These are phyloP conservation scores for Priceomyces fermenticarens DNA, from an alignment of 805 yeast species.

Conservation along the genomic window DNA sequence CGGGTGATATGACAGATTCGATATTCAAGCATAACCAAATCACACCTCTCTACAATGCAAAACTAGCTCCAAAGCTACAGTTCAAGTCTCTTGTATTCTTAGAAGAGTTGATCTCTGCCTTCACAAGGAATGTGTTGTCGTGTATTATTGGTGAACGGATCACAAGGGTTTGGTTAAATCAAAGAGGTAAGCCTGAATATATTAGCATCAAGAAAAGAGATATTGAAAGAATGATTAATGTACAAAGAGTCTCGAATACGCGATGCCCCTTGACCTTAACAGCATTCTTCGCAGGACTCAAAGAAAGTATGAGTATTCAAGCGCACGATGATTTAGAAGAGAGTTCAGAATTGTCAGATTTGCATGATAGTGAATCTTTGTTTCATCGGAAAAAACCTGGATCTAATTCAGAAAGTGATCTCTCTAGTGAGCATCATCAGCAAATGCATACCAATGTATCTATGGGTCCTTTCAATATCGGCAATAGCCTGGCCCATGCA, in stretches of 20 bases:
- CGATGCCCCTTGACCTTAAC: no score
- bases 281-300: neutral
- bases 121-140: slow-evolving; percentile 13
- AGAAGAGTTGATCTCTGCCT: slow-evolving; percentile 16
- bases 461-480: slow-evolving; percentile 1
- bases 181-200: neutral
- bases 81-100: slow-evolving; percentile 14
- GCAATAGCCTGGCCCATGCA: neutral
- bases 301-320: slow-evolving; percentile 1
- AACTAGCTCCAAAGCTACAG: slow-evolving; percentile 9
- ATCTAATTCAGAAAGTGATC: no score
- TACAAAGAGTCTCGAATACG: no score
- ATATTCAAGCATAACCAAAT: slow-evolving; percentile 7
- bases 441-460: neutral
- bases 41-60: slow-evolving; percentile 4
- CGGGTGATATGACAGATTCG: slow-evolving; percentile 2
- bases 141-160: slow-evolving; percentile 12
- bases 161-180: slow-evolving; percentile 7
- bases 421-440: no score
- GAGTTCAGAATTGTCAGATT: no score
- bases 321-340: slow-evolving; percentile 2
- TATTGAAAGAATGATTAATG: slow-evolving; percentile 9
- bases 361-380: no score
- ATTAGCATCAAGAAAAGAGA: slow-evolving; percentile 7
- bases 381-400: no score